Conservation (phyloP, 306 rosid genomes). For the Comarum palustre region DNA sequence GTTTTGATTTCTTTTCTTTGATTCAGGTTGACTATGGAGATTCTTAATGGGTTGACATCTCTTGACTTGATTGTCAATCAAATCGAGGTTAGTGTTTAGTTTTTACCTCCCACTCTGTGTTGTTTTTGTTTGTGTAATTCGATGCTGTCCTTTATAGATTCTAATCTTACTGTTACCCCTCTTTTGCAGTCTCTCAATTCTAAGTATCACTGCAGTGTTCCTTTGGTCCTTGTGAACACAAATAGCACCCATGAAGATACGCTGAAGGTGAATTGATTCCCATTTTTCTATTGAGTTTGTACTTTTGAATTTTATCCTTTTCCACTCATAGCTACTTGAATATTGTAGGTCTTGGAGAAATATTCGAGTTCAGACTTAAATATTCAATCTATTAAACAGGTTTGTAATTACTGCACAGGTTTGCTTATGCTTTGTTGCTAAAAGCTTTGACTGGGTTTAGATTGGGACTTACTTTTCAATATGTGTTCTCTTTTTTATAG, state of each 20-base stretch:
- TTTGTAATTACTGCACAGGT: constrained; percentile 12
- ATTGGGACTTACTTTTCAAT: constrained; percentile 10
- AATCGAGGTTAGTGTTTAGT: constrained; percentile 49
- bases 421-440: background rate
- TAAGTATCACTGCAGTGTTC: constrained; percentile 57
- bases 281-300: constrained; percentile 21
- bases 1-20: constrained; percentile 9
- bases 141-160: constrained; percentile 14
- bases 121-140: background rate
- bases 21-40: constrained; percentile 48
- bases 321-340: constrained; percentile 29
- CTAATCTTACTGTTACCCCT: constrained; percentile 17
- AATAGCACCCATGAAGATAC: constrained; percentile 45
- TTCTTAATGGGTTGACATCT: constrained; percentile 48
- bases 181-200: constrained; percentile 47
- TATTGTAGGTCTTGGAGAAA: constrained; percentile 47
- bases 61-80: constrained; percentile 56
- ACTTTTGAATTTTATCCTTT: constrained; percentile 16
- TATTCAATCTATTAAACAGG: constrained; percentile 50
- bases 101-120: background rate
- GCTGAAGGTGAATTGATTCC: constrained; percentile 44
- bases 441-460: too few species aligned
- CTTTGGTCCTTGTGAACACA: constrained; percentile 53
- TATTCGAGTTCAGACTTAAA: constrained; percentile 41
- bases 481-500: constrained; percentile 27